Base-by-base conservation (phyloP, 2,329 filamentous ascomycete genomes). In the Colletotrichum tropicale region DNA sequence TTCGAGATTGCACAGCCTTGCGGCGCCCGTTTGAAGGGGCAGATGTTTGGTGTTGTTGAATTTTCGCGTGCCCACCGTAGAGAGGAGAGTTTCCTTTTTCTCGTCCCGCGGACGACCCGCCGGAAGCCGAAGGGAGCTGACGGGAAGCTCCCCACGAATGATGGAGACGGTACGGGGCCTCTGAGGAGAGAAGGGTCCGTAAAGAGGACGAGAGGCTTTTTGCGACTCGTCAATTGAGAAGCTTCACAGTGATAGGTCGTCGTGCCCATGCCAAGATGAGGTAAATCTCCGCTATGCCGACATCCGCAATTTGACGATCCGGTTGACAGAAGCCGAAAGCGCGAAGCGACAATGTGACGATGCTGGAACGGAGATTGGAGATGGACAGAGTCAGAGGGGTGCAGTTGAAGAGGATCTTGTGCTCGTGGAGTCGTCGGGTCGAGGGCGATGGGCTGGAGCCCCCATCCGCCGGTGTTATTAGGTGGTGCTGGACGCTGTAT, bases 11-110 rank as follows among this genome's bases (percentile, higher is more conserved):
- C 74, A 74, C 58, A 74, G 74, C 70, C 74, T 76, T 76, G 70
- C 65, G 70, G 70, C 21, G 56, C 43, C 12, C 58, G 70, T 75
- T 75, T 75, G 70, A 74, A 75, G 74, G 74, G 70, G 64, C 61
- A 71, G 28, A 69, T 64, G 58, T 52, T 48, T 38, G 62, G 26
- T 72, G 38, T 58, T 21, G 64, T 48, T 52, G 36, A 34, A 15
- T 48, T 62, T 52, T 58, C 12, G 48, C 26, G 24, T 64, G 62
- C 10, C 56, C 58, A 58, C 56, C 26, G 18, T 5, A 56, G 28
- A 38, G 36, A 16, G 28, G 48, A 60, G 43, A 21, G 43, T 12
- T 30, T 58, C 61, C 16, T 30, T 24, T 30, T 69, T 8, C 10
- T 30, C 34, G 64, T 69, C 38, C 43, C 58, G 48, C n/a, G 32